Base-by-base conservation (phyloP, 371 early-diverging fungal genomes). In the Capniomyces stellatus region DNA sequence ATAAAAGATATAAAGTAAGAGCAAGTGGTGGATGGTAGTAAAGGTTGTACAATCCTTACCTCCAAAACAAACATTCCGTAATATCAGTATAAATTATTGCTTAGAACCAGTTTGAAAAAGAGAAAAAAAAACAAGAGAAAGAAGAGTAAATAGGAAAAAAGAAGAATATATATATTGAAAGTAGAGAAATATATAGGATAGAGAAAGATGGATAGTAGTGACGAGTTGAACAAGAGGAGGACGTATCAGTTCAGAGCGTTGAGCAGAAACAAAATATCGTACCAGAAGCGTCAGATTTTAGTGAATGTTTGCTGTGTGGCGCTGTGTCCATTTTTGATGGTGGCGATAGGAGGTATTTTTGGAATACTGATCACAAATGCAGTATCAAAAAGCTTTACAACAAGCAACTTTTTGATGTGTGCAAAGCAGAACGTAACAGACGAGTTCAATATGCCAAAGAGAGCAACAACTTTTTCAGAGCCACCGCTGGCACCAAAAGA, bases 281-380 rank as follows among this genome's bases (percentile, higher is more conserved):
- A 72, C 59, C 85, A 85, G 54, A 72, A 75, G 54, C 73, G 85
- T 6, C 83, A 85, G 57, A 66, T 66, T 58, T 77, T 77, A 59
- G 75, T 75, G 42, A 83, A 85, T 59, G 56, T 83, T 12, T 82
- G 80, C 68, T 85, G 83, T 59, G 76, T 84, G 48, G 67, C 64
- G 46, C 51, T 68, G 30, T 77, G 78, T 53, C 77, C 78, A 0
- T 62, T 77, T 24, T 49, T 77, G 24, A 77, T 77, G 77, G 74
- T 77, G 24, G 66, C 71, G 1, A 71, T 78, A 42, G 61, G 69
- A 15, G 71, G 69, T 19, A 60, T 71, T 21, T 48, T 75, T 49
- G 71, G 66, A 58, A 62, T 71, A 59, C 56, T 63, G 25, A 56
- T 76, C 29, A 59, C 64, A 13, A 22, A 41, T 23, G 47, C 73